Evolutionary conservation across 805 yeast genomes (phyloP).

Genomic region (Wickerhamomyces pijperi): DNA sequence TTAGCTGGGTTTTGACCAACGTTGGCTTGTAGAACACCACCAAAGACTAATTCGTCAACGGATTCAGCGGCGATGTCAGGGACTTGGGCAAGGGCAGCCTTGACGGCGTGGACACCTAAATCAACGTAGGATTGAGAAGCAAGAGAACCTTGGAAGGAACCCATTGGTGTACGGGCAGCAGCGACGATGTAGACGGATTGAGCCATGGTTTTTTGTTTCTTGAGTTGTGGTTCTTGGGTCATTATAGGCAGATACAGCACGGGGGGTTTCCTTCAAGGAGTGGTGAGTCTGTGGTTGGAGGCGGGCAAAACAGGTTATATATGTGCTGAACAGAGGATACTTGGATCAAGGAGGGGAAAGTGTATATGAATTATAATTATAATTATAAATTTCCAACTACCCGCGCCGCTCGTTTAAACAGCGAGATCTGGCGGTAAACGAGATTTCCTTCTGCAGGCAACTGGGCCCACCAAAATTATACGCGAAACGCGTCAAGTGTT

Average conservation of each 20-base stretch:
- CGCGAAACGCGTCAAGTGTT: too few relatives aligned
- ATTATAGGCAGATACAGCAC: neutral
- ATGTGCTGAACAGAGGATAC: too few relatives aligned
- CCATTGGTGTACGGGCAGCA: slow-evolving; percentile 91
- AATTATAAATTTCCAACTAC: too few relatives aligned
- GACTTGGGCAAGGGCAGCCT: slow-evolving; percentile 73
- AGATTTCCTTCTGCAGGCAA: too few relatives aligned
- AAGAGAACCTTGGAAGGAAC: slow-evolving; percentile 82
- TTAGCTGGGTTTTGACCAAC: slow-evolving; percentile 98
- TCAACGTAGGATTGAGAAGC: slow-evolving; percentile 70
- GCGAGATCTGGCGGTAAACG: too few relatives aligned
- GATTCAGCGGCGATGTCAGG: slow-evolving; percentile 68
- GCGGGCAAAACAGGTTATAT: too few relatives aligned
- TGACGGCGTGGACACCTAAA: slow-evolving; percentile 87
- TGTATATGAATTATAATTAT: too few relatives aligned
- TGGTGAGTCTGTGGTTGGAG: too few relatives aligned
- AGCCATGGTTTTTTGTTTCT: slow-evolving; percentile 17
- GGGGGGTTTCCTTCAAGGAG: too few relatives aligned
- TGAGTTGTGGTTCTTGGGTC: neutral
- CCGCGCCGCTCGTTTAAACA: too few relatives aligned
- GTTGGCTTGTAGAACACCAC: slow-evolving; percentile 86
- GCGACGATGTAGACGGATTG: slow-evolving; percentile 76
- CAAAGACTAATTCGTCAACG: slow-evolving; percentile 86
- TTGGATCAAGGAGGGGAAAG: too few relatives aligned
- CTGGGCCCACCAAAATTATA: too few relatives aligned